phyloP scores from a whole-genome alignment of 805 yeast genomes.

The Lipomyces orientalis region DNA sequence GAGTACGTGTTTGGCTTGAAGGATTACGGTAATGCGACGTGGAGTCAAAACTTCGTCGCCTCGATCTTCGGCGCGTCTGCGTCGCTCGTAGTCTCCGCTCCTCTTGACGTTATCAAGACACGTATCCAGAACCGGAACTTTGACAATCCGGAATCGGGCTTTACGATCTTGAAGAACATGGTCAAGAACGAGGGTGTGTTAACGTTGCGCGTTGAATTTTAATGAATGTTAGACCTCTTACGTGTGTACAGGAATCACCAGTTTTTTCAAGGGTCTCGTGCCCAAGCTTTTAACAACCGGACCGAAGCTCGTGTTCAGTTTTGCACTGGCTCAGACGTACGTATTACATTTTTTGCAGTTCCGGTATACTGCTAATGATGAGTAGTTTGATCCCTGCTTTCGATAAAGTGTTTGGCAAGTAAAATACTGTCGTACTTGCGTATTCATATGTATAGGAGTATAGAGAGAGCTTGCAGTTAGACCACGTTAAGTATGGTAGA shows the following conservation, averaged over 20 bases:
- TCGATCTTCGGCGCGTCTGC: slow-evolving; percentile 97
- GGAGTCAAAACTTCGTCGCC: slow-evolving; percentile 93
- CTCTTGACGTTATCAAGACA: slow-evolving; percentile 96
- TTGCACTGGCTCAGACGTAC: slow-evolving; percentile 89
- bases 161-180: slow-evolving; percentile 92
- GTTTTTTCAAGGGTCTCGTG: slow-evolving; percentile 95
- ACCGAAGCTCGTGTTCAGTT: slow-evolving; percentile 97
- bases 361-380: neutral
- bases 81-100: slow-evolving; percentile 94
- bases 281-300: slow-evolving; percentile 98
- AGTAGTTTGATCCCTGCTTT: slow-evolving; percentile 83
- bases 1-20: slow-evolving; percentile 86
- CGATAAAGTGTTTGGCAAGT: slow-evolving; percentile 58
- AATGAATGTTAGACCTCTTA: neutral
- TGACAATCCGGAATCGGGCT: slow-evolving; percentile 93
- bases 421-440: neutral
- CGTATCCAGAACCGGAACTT: slow-evolving; percentile 97
- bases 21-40: slow-evolving; percentile 90
- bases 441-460: too few species aligned
- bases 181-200: slow-evolving; percentile 68
- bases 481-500: neutral
- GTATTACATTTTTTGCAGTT: slow-evolving; percentile 1
- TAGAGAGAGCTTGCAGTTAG: neutral
- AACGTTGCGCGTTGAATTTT: neutral
- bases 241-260: slow-evolving; percentile 59